These are phyloP conservation scores for Aspergillus sp. DNA, from an alignment of 2,329 filamentous ascomycete species.

Conservation along the genomic window DNA sequence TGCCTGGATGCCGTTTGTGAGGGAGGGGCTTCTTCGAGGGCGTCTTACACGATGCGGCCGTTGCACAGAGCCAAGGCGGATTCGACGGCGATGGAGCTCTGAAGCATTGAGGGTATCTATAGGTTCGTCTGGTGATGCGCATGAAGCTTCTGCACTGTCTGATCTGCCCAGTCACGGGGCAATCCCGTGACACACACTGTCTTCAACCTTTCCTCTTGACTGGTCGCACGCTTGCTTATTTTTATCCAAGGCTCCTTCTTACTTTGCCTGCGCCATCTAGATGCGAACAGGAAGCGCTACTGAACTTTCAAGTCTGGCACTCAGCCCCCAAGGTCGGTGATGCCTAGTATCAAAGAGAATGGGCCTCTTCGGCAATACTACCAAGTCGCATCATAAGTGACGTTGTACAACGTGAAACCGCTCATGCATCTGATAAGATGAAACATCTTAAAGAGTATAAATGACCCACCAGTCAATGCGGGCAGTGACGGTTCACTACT, in stretches of 20 bases:
- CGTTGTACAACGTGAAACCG: slow-evolving; percentile 8
- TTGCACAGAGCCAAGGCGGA: slow-evolving; percentile 25
- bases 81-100: slow-evolving; percentile 9
- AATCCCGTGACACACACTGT: slow-evolving; percentile 3
- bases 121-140: slow-evolving; percentile 11
- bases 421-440: slow-evolving; percentile 20
- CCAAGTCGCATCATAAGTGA: not conserved
- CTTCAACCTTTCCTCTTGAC: not conserved
- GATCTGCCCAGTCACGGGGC: slow-evolving; percentile 9
- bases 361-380: not conserved
- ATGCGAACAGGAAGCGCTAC: not conserved
- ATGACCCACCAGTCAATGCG: slow-evolving; percentile 11
- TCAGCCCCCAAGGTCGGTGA: not conserved
- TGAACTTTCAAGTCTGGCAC: not conserved
- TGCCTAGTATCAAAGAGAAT: not conserved
- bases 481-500: slow-evolving; percentile 12
- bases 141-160: slow-evolving; percentile 1
- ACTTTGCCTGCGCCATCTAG: not conserved
- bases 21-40: not conserved
- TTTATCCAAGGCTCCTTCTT: not conserved
- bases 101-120: slow-evolving; percentile 6
- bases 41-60: slow-evolving; percentile 14
- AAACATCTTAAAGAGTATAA: slow-evolving; percentile 15
- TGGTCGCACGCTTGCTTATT: not conserved
- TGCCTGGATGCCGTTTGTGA: slow-evolving; percentile 4